These are phyloP conservation scores for Fusarium ramigenum DNA, from an alignment of 2,329 filamentous ascomycete genomes.

Conservation along the genomic window DNA sequence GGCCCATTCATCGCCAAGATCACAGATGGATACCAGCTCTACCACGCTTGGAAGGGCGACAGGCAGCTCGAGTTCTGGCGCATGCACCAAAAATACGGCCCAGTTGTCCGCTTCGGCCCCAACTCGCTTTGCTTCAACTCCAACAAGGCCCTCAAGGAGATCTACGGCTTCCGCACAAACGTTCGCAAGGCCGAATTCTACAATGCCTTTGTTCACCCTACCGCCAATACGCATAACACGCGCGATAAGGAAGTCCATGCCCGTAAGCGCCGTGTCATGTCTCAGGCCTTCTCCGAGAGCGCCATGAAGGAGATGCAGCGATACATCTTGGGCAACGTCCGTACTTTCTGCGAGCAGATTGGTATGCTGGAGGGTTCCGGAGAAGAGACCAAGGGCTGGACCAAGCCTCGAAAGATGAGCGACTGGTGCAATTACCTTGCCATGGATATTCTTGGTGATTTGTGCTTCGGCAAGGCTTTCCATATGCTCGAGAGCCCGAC, in stretches of 20 bases:
- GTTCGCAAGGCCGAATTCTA: slow-evolving; percentile 78
- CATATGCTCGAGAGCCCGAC: slow-evolving; percentile 67
- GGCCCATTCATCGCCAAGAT: slow-evolving; percentile 71
- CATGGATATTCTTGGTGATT: slow-evolving; percentile 70
- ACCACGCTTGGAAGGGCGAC: slow-evolving; percentile 78
- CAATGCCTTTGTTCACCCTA: slow-evolving; percentile 75
- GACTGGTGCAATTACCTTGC: slow-evolving; percentile 70
- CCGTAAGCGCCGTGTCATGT: slow-evolving; percentile 75
- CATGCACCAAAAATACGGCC: slow-evolving; percentile 77
- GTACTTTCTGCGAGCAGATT: slow-evolving; percentile 71
- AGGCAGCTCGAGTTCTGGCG: slow-evolving; percentile 78
- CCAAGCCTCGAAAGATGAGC: slow-evolving; percentile 67
- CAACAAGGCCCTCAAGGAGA: slow-evolving; percentile 70
- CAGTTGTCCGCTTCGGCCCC: slow-evolving; percentile 80
- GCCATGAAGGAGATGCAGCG: slow-evolving; percentile 75
- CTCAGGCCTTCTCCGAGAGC: slow-evolving; percentile 75
- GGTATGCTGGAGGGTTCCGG: slow-evolving; percentile 53
- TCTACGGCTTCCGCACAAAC: slow-evolving; percentile 71
- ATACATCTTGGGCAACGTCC: slow-evolving; percentile 71
- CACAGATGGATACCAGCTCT: slow-evolving; percentile 73
- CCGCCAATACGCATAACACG: slow-evolving; percentile 77
- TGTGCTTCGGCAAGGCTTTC: slow-evolving; percentile 70
- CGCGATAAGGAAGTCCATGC: slow-evolving; percentile 75
- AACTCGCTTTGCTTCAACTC: slow-evolving; percentile 83
- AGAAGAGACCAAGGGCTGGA: slow-evolving; percentile 66